Evolutionary conservation across 2,329 filamentous ascomycete species (phyloP), one percentile per base, ranked within the genome.

Genomic region (Alternaria arborescens): DNA sequence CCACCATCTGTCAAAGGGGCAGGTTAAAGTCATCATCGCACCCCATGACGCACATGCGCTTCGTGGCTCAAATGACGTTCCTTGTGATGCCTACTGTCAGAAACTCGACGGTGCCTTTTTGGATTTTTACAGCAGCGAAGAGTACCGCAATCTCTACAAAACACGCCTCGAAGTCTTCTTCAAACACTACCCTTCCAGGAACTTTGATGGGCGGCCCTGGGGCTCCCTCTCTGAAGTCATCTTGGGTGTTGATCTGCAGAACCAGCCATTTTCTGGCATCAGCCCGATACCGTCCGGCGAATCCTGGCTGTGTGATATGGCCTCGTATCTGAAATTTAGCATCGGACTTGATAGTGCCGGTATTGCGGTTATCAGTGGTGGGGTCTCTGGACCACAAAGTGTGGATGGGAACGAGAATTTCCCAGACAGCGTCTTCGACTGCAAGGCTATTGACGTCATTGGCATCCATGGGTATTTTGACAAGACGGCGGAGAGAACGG

Each of bases 301-400:
- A 55, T 53, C 67, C 30, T 78, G 76, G 76, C 68, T 78, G 8
- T 78, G 76, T 40, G 74, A 77, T 20, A 72, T 77, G 5, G 74
- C 76, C 4, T 71, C 68, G 0, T 65, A 77, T 52, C 62, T 78
- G 1, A 76, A 77, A 52, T 72, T 72, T 16, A 65, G 44, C 4
- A 20, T 76, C 24, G 68, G 67, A 0, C 69, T 78, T 8, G 72
- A 74, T 5, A 55, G 58, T 1, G 63, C 69, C 24, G 65, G 71
- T 55, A 78, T 78, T 24, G 74, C 74, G 14, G 74, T 77, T 41
- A 77, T 77, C 40, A 76, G 73, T 18, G 76, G 75, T 10, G 75
- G 75, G 8, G 71, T 78, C 5, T 78, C 75, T 5, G 74, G 75
- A 3, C 30, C 72, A 0, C 73, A 75, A 20, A 70, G 50, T 14